Evolutionary conservation across 495 filamentous ascomycete genomes (phyloP), one percentile per base, ranked within the genome.

Genomic region (Xylaria nigripes): DNA sequence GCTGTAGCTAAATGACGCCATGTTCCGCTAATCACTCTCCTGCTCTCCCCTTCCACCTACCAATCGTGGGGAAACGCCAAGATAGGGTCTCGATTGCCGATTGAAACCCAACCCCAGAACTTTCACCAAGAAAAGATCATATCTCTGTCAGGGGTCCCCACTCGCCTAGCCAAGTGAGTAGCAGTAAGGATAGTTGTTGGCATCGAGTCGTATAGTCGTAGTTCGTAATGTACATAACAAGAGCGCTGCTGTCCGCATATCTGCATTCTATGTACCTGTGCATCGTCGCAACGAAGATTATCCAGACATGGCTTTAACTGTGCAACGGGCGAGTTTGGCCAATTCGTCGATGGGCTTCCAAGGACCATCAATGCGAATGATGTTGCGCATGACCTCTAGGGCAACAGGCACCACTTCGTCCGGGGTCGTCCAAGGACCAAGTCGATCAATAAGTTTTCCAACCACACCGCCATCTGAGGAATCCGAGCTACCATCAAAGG

Each of bases 371-470:
- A 48, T 23, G 15, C 45, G 57, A 48, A 66, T 55, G 22, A 58
- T 48, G 29, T 57, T 54, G 29, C 64, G 58, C 27, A 67, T 38
- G 15, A 65, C 45, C 43, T 67, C 61, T 30, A 67, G 57, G 4
- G 57, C 55, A 15, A 65, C 40, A 18, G 61, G 59, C 56, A 65
- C 56, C 19, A 51, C 52, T 47, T 67, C 64, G 24, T 67, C 62
- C 1, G 62, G 55, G 29, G 48, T 65, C 23, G 59, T 57, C 64
- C 64, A 67, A 15, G 64, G 64, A 16, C 64, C 64, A 18, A 67
- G 52, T 54, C 62, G 57, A 32, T 67, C 64, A 29, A 67, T 65
- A 21, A 66, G 61, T 46, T 61, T 67, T 34, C 61, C 62, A 41
- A 64, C 46, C 13, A 54, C 47, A 23, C 61, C 61, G 2, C 61